phyloP scores from a whole-genome alignment of 2,329 filamentous ascomycete genomes.

The Metarhizium sp. region DNA sequence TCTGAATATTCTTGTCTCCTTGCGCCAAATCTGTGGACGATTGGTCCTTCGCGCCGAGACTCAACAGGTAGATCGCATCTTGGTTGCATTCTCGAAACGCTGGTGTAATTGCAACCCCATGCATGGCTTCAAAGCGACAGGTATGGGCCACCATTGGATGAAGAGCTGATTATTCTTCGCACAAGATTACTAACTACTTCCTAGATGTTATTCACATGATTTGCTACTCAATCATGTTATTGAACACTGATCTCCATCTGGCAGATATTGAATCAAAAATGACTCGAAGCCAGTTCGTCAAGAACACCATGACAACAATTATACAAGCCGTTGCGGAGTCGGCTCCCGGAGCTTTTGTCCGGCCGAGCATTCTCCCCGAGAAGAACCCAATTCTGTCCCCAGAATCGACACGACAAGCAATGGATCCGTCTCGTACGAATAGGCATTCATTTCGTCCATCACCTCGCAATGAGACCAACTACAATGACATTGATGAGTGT shows the following conservation, averaged over 20 bases:
- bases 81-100: constrained; percentile 78
- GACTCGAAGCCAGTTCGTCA: constrained; percentile 89
- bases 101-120: constrained; percentile 92
- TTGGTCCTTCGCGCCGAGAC: constrained; percentile 84
- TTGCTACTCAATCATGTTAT: constrained; percentile 86
- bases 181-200: background rate
- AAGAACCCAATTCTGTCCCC: constrained; percentile 22
- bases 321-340: constrained; percentile 65
- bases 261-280: constrained; percentile 96
- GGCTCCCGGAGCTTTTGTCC: constrained; percentile 56
- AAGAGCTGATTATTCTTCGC: background rate
- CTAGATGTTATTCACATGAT: constrained; percentile 89
- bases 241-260: constrained; percentile 93
- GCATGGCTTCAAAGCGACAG: constrained; percentile 83
- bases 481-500: constrained; percentile 42
- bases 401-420: constrained; percentile 23
- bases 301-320: constrained; percentile 91
- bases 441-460: constrained; percentile 43
- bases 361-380: constrained; percentile 44
- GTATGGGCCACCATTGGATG: constrained; percentile 37
- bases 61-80: constrained; percentile 90
- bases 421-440: constrained; percentile 28
- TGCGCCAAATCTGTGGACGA: constrained; percentile 73
- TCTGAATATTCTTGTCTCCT: constrained; percentile 66
- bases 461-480: constrained; percentile 34